Evolutionary conservation across 352 stramenopile genomes (phyloP), one percentile per base, ranked within the genome.

Genomic region (Thalassiosira hispida): DNA sequence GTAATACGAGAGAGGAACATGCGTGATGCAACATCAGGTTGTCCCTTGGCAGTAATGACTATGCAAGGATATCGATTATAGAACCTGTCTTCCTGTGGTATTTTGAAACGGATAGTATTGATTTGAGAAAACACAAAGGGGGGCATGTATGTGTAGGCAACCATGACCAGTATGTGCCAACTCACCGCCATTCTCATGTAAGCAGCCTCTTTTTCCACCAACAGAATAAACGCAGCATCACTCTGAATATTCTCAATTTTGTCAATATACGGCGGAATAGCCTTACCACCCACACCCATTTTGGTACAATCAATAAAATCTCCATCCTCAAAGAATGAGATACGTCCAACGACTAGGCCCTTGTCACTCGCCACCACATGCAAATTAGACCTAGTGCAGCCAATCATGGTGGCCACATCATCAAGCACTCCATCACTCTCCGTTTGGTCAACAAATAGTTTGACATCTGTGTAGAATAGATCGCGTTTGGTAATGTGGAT

Each of bases 401-500:
- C 91, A 70, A 95, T 90, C 82, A 93, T 93, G 33, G 79, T 91
- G 6, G 87, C 86, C 29, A 93, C 79, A 78, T 94, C 90, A 63
- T 94, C 90, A 23, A 94, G 69, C 6, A 94, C 88, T 27, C 81
- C 85, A 81, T 97, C 93, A n/a, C 83, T 93, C 63, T 97, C 92
- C 7, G 76, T 69, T 81, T 97, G 93, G 61, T 96, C 90, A 14
- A 94, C 89, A 88, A 97, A 97, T 12, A 97, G 76, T 77, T 96
- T 96, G 16, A 96, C 93, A 79, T 97, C 92, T 1, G 93, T 96
- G 79, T 97, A 97, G 83, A 97, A 97, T 46, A 97, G 86, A 84
- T 97, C 94, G 65, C 94, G 91, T 86, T 97, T 97, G 8, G 94
- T 97, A 73, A 96, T 96, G 78, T 97, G 94, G 68, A 97, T 97